phyloP scores from a whole-genome alignment of 148 eudicot genomes.

The Polygonum maritimum region DNA sequence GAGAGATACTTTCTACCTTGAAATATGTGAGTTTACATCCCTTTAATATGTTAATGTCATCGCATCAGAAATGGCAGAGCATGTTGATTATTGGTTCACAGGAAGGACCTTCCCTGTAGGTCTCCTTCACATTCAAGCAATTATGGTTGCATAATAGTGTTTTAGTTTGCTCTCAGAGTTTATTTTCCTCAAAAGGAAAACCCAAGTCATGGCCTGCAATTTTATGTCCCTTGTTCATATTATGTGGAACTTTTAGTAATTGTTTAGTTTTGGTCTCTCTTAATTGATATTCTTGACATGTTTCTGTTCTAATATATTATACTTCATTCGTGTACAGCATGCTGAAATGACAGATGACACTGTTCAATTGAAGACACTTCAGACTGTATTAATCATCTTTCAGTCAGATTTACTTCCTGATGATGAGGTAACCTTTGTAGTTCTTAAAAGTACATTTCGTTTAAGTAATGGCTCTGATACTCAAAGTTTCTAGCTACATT shows the following conservation, averaged over 20 bases:
- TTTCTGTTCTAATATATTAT: not conserved
- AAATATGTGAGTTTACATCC: constrained; percentile 50
- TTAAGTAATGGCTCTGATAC: not conserved
- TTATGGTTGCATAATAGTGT: not conserved
- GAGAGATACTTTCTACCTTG: constrained; percentile 74
- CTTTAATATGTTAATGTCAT: not conserved
- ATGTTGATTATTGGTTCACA: not conserved
- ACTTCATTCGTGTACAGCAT: constrained; percentile 42
- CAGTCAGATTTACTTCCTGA: constrained; percentile 90
- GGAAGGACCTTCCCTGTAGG: not conserved
- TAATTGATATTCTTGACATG: constrained; percentile 3
- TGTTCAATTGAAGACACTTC: constrained; percentile 90
- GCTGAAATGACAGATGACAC: constrained; percentile 96
- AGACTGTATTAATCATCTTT: constrained; percentile 80
- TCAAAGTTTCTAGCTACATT: not conserved
- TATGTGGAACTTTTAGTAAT: not conserved
- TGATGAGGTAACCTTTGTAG: constrained; percentile 49
- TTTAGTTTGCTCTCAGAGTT: not conserved
- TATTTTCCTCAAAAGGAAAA: not conserved
- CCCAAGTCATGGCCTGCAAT: not conserved
- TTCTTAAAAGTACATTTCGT: not conserved
- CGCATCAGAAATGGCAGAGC: not conserved
- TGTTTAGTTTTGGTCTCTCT: not conserved
- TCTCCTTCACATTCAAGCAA: not conserved
- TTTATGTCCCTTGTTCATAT: not conserved